A percentile compares a stretch with the other conserved stretches of the same genome.
Conservation (phyloP, 129 eudicot species). For the Flaveria trinervia region DNA sequence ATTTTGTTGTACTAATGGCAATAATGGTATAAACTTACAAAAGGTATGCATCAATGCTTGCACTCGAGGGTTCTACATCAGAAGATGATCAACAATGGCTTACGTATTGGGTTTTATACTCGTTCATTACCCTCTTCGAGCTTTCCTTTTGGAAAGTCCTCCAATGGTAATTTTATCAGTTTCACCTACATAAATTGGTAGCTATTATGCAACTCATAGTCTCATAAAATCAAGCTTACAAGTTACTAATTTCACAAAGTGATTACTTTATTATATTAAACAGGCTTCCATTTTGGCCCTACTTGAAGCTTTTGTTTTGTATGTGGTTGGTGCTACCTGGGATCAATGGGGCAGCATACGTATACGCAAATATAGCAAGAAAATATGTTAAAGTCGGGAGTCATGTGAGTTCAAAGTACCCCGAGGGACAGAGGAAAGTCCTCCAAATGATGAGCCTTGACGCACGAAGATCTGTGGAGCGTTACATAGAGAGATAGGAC, state of each 20-base stretch:
- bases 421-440: constrained; percentile 75
- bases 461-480: constrained; percentile 84
- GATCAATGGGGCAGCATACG: constrained; percentile 91
- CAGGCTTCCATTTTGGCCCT: constrained; percentile 98
- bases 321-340: constrained; percentile 93
- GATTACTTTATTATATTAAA: constrained; percentile 3
- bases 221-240: background rate
- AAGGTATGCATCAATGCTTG: constrained; percentile 91
- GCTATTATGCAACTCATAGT: background rate
- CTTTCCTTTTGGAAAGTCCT: constrained; percentile 92
- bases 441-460: constrained; percentile 98
- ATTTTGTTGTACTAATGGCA: background rate
- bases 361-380: constrained; percentile 71
- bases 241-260: background rate
- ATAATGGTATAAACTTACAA: background rate
- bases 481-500: constrained; percentile 83
- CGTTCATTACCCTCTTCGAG: constrained; percentile 83
- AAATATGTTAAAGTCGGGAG: constrained; percentile 70
- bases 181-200: background rate
- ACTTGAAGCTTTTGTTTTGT: constrained; percentile 79
- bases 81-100: constrained; percentile 98
- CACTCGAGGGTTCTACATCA: constrained; percentile 85
- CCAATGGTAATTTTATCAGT: constrained; percentile 57
- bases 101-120: constrained; percentile 93
- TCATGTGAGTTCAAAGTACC: constrained; percentile 58